Evolutionary conservation across 148 eudicot species (phyloP), one percentile per base, ranked within the genome.

Genomic region (Talinum fruticosum): DNA sequence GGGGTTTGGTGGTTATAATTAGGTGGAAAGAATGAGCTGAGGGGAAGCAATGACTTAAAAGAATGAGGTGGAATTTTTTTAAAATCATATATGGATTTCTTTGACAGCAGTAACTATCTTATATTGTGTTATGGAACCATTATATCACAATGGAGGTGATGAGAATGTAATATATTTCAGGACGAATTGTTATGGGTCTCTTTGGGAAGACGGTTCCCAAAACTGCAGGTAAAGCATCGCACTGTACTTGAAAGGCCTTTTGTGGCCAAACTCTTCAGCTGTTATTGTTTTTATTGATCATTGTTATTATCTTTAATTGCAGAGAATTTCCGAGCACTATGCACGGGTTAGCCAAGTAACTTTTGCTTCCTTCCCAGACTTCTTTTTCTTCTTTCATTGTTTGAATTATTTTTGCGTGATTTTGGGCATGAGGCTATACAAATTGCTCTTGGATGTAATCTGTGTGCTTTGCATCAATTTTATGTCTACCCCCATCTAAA

Each of bases 291-390:
- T 26, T 26, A 72, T 51, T 66, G 41, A 18, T 83, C 4, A 69
- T 14, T 71, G 34, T 1, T 49, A 8, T 73, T 49, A 77, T 64
- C 66, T 75, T 78, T 51, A 62, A 72, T 38, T 87, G 92, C 97
- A 96, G 99, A 96, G 85, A 96, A 96, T 72, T 96, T 96, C 66
- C 92, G 98, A 87, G 95, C 99, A 29, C 91, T 96, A 83, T 96
- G 99, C 90, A 96, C 99, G 64, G 99, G 99, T 96, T 41, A 96
- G 84, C 85, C 88, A 87, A 80, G 89, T 83, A 90, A 87, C 97
- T 76, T 82, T 83, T 86, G 80, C 77, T 84, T 80, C 79, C 81
- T 71, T 76, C 66, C 53, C 72, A 33, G 73, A 41, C 37, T 5
- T 33, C 61, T 24, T 73, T 66, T 75, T 79, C 77, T 30, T 66